Evolutionary conservation across 179 eudicot species (phyloP), one percentile per base, ranked within the genome.

Genomic region (Gypsophila paniculata): DNA sequence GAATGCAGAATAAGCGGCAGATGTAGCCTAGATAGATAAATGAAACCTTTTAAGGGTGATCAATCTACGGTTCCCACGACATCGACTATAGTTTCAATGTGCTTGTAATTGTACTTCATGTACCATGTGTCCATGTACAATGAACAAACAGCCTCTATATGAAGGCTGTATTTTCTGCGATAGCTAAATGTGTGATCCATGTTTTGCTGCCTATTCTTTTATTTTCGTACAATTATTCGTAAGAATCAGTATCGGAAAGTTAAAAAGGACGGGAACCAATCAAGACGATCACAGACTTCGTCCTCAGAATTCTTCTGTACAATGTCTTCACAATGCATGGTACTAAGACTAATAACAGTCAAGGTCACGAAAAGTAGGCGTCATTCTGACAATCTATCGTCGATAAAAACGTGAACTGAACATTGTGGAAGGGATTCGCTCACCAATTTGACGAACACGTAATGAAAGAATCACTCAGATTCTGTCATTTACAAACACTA

Each of bases 1-100:
- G 44, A n/a, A 13, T 44, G 58, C 22, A 74, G 59, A 66, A 65
- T 74, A 74, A 66, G 58, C 59, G 13, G 36, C 32, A 29, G 66
- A 59, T 46, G 66, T 32, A 38, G 53, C 21, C 61, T 44, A 59
- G 63, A 63, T 73, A 36, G 62, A 63, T 51, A 73, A 10, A 26
- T 18, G 22, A 22, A 10, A 6, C 9, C 38, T 64, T 64, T 25
- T 61, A 64, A 63, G 36, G 61, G 51, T 21, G 25, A 52, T 74
- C n/a, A 6, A 49, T 58, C 67, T 29, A 58, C 12, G 42, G 38
- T n/a, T 49, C 59, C 52, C 17, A 2, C 14, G 23, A 68, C 39
- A 25, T 46, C 52, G 52, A 8, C 15, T 46, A 11, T 39, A 39
- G 44, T 39, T 8, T 39, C 52, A 13, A 46, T 10, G 15, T 46